phyloP scores from a whole-genome alignment of 106 monocot species.

The Phalaenopsis aphrodite region DNA sequence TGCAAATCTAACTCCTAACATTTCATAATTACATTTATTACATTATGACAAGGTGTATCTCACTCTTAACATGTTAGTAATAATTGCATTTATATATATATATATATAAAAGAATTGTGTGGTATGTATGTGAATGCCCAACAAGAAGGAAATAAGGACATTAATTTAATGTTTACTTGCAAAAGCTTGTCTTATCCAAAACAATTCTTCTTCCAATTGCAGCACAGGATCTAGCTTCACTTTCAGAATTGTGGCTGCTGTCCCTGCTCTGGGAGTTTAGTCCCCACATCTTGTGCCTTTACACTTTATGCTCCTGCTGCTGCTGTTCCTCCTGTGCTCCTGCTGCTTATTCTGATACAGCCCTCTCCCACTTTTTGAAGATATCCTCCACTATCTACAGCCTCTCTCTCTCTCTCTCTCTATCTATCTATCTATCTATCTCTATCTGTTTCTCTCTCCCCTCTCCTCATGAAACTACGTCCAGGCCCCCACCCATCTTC shows the following conservation, averaged over 20 bases:
- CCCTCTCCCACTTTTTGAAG: not conserved
- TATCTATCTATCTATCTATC: too few species aligned
- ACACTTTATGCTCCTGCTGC: too few species aligned
- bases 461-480: not conserved
- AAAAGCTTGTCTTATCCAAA: not conserved
- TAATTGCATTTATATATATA: too few species aligned
- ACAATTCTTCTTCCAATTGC: not conserved
- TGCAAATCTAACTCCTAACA: too few species aligned
- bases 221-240: not conserved
- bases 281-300: not conserved
- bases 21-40: too few species aligned
- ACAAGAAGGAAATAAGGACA: not conserved
- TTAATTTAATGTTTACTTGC: not conserved
- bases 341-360: conserved; percentile 1
- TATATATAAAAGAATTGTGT: too few species aligned
- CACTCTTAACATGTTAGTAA: too few species aligned
- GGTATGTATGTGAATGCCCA: too few species aligned
- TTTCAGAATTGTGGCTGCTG: not conserved
- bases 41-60: too few species aligned
- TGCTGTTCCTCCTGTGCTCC: not conserved
- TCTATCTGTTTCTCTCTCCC: not conserved
- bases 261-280: not conserved
- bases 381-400: not conserved
- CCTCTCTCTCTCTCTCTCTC: not conserved
- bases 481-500: conserved; percentile 6